Conservation (phyloP, 768 basidiomycete species). For the Pisolithus microcarpus region DNA sequence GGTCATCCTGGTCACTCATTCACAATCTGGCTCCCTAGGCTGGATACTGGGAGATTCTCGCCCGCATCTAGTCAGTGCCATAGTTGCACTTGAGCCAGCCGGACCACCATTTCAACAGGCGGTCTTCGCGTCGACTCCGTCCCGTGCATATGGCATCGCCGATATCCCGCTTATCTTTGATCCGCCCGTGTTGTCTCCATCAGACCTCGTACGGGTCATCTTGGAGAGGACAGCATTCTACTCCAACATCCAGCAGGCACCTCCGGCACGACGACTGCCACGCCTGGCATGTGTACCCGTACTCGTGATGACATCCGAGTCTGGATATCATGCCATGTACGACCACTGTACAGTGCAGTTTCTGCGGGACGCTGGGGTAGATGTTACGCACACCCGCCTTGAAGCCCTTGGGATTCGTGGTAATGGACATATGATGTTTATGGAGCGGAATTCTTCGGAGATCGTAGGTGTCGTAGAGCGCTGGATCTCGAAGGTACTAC, state of each 20-base stretch:
- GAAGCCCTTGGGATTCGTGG: conserved; percentile 41
- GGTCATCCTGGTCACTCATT: conserved; percentile 43
- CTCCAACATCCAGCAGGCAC: conserved; percentile 37
- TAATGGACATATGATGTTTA: conserved; percentile 52
- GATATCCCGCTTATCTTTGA: conserved; percentile 39
- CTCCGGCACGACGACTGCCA: conserved; percentile 35
- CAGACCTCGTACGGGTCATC: conserved; percentile 27
- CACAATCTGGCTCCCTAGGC: conserved; percentile 42
- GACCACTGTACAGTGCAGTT: conserved; percentile 40
- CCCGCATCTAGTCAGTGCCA: conserved; percentile 38
- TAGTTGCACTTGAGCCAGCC: conserved; percentile 43
- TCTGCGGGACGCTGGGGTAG: conserved; percentile 38
- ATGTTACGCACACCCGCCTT: conserved; percentile 35
- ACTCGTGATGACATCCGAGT: conserved; percentile 42
- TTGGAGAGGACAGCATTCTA: conserved; percentile 24
- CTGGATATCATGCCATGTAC: conserved; percentile 45
- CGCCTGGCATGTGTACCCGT: conserved; percentile 40
- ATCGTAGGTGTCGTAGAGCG: conserved; percentile 37
- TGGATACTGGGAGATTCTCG: conserved; percentile 44
- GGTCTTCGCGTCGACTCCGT: conserved; percentile 30
- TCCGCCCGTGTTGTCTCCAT: conserved; percentile 35
- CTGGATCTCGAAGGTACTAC: conserved; percentile 27
- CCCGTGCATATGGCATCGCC: conserved; percentile 43
- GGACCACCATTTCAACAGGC: conserved; percentile 42
- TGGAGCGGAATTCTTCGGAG: conserved; percentile 42